A percentile compares a stretch with the other conserved stretches of the same genome.
Conservation (phyloP, 805 yeast genomes). For the Schizosaccharomyces octosporus region DNA sequence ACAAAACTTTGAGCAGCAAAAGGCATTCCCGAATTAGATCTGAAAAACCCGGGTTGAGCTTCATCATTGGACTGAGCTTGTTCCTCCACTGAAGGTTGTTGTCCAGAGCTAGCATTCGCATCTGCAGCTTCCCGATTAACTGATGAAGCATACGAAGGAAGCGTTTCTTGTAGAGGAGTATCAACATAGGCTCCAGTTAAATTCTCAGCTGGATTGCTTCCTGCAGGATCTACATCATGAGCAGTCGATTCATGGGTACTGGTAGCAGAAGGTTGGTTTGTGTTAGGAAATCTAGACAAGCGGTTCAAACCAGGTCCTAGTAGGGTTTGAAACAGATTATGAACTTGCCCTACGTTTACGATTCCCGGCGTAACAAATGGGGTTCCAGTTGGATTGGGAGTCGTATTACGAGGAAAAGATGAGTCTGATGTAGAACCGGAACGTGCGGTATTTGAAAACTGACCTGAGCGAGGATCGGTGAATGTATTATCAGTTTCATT, state of each 20-base stretch:
- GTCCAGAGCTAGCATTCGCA: neutral
- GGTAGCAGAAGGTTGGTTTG: too few species aligned
- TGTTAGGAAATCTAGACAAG: too few species aligned
- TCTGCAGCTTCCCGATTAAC: neutral
- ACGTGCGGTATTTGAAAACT: neutral
- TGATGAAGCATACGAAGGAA: neutral
- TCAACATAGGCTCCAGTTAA: neutral
- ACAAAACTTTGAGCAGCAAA: slow-evolving; percentile 1
- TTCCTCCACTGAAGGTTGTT: neutral
- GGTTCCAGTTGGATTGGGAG: neutral
- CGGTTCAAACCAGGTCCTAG: neutral
- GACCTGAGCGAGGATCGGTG: neutral
- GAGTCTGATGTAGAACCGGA: neutral
- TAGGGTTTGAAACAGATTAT: neutral
- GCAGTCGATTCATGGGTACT: neutral
- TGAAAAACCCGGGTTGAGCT: neutral
- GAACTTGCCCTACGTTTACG: neutral
- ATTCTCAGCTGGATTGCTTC: neutral
- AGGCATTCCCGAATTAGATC: neutral
- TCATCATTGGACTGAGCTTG: neutral
- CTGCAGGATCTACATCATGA: neutral
- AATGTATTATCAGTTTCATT: neutral
- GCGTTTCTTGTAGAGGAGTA: neutral
- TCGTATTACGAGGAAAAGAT: neutral
- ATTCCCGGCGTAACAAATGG: neutral